Percentiles rank a stretch among this genome's conserved stretches.
These are phyloP conservation scores for Ophiostoma sp. DNA, from an alignment of 2,329 filamentous ascomycete genomes.

Conservation along the genomic window DNA sequence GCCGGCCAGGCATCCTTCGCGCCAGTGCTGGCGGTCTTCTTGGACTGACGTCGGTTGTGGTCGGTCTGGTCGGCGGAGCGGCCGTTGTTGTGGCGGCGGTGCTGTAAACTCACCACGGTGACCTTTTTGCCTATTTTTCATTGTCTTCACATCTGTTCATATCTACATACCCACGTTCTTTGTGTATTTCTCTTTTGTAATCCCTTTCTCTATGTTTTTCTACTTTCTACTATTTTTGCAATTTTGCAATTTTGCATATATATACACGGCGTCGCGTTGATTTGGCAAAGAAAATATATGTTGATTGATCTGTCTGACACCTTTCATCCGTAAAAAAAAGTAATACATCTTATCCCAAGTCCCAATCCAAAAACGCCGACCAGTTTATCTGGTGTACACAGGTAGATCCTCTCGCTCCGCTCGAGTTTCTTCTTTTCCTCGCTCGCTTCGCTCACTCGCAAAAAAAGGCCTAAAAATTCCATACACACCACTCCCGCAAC, in stretches of 20 bases:
- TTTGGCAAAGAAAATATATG: neutral
- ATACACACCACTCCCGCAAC: conserved; percentile 70
- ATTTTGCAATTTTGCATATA: neutral
- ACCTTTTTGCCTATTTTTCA: neutral
- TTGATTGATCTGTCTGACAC: too few relatives aligned
- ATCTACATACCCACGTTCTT: conserved; percentile 4
- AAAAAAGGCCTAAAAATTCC: conserved; percentile 60
- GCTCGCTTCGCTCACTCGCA: too few relatives aligned
- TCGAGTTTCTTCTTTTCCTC: neutral
- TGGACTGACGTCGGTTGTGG: conserved; percentile 1
- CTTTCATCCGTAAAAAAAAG: too few relatives aligned
- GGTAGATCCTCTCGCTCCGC: neutral
- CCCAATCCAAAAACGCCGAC: neutral
- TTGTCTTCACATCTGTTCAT: neutral
- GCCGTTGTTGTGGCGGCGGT: conserved; percentile 1
- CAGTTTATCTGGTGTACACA: neutral
- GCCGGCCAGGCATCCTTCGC: neutral
- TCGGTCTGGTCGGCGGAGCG: conserved; percentile 4
- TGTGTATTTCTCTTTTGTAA: neutral
- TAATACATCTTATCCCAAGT: neutral
- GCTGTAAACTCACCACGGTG: neutral
- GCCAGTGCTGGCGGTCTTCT: neutral
- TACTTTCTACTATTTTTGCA: too few relatives aligned
- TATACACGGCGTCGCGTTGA: neutral
- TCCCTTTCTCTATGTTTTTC: neutral